Evolutionary conservation across 345 rosid species (phyloP), one percentile per base, ranked within the genome.

Genomic region (Litchi chinensis): DNA sequence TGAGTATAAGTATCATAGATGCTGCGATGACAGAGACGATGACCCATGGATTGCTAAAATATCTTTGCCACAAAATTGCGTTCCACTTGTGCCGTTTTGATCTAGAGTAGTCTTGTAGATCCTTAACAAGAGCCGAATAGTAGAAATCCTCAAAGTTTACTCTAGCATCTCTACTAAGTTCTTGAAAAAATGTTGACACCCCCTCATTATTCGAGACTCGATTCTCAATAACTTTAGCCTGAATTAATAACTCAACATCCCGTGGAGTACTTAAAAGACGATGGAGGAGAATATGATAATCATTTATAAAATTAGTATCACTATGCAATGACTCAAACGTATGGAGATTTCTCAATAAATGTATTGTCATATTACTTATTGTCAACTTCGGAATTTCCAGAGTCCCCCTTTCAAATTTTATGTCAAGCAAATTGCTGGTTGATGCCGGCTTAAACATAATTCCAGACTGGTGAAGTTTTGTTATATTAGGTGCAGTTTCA

Each of bases 391-490:
- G 83, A 46, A 83, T 83, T 65, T 80, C 41, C 24, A 81, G 70
- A 13, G 52, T 22, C 32, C 84, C 83, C 8, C 73, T 12, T 2
- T 57, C 5, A 52, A 86, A 83, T 5, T 22, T 62, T 19, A 83
- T 73, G 12, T 81, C 76, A 1, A 76, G 32, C 2, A 65, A 0
- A 11, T 50, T 50, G 0, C 16, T 2, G 19, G 12, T 48, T 22
- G 66, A 24, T 0, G 28, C 16, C 6, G 3, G 8, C 19, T 10
- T 0, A 32, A 32, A 32, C 37, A 3, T 32, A 2, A 32, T 32
- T 32, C 37, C 37, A 32, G 37, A 32, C 37, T 32, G 37, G 37
- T 2, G 37, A 32, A 32, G 37, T 32, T 32, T 32, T 32, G 37
- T 32, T 32, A 32, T 32, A 32, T 2, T 32, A 32, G 37, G 37